Evolutionary conservation across 1,139 yeast species (phyloP), one percentile per base, ranked within the genome.

Genomic region (Scheffersomyces illinoinensis): DNA sequence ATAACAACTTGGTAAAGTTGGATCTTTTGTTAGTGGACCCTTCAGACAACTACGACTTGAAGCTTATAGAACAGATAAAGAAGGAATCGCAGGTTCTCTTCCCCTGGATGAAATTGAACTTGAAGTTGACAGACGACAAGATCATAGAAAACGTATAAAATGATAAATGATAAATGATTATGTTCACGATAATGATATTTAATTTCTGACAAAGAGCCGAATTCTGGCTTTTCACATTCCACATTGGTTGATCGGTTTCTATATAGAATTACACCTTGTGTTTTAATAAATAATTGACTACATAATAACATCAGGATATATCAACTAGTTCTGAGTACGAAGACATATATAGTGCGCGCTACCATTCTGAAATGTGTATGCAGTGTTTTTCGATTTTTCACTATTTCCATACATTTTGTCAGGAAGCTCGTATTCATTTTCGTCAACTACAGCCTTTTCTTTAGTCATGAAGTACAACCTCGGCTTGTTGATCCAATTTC

Each of bases 11-110:
- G 52, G 39, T 53, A n/a, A 17, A 54, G n/a, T 43, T 64, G 43
- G 64, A 62, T 23, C 39, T 64, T 24, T 54, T 54, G 17, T 56
- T 62, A 55, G 21, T 59, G 17, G 59, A 60, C 26, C 55, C 57
- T 47, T 54, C 57, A n/a, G 24, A 46, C 10, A 54, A 33, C 46
- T 54, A 53, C 51, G 21, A n/a, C 51, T 21, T 20, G 5, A n/a
- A 48, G 24, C 21, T 24, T 18, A 39, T 54, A 24, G 55, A 51
- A 12, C 54, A 46, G 7, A 43, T 60, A 20, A 53, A 50, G 19
- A 50, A 47, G 14, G 61, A 54, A 7, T 48, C 49, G 17, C 19
- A 19, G 14, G 43, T 18, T 2, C 50, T 58, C 19, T 62, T 59
- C 26, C 66, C 66, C 3, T 52, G 54, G 50, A 58, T 62, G 57